Conservation (phyloP, 148 eudicot genomes). For the Silene latifolia region DNA sequence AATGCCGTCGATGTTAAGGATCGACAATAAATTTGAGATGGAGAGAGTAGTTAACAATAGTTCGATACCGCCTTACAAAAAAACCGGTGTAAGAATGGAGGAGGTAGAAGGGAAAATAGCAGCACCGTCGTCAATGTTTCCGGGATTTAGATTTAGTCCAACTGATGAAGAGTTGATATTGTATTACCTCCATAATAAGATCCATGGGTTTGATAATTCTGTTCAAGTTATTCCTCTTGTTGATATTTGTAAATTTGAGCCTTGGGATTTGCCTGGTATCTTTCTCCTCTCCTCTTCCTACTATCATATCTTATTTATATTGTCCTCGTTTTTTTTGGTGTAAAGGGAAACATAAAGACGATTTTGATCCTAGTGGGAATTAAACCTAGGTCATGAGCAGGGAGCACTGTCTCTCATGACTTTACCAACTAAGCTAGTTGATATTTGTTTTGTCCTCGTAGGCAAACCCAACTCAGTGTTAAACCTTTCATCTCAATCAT, state of each 20-base stretch:
- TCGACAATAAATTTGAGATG: not conserved
- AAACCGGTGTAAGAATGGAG: constrained; percentile 3
- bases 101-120: constrained; percentile 43
- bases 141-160: constrained; percentile 80
- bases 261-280: constrained; percentile 91
- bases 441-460: too few relatives aligned
- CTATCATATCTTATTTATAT: too few relatives aligned
- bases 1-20: not conserved
- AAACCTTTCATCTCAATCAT: too few relatives aligned
- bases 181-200: constrained; percentile 62
- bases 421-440: too few relatives aligned
- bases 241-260: constrained; percentile 69
- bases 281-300: too few relatives aligned
- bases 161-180: constrained; percentile 68
- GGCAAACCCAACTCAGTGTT: too few relatives aligned
- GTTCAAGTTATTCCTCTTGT: constrained; percentile 68
- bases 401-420: too few relatives aligned
- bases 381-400: too few relatives aligned
- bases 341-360: too few relatives aligned
- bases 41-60: not conserved
- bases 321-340: too few relatives aligned
- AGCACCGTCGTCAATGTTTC: constrained; percentile 60
- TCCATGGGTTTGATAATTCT: constrained; percentile 46
- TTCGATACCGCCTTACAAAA: not conserved
- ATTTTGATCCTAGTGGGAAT: too few relatives aligned